phyloP scores from a whole-genome alignment of 2,329 filamentous ascomycete species.

The Mycosphaerella arachidis region DNA sequence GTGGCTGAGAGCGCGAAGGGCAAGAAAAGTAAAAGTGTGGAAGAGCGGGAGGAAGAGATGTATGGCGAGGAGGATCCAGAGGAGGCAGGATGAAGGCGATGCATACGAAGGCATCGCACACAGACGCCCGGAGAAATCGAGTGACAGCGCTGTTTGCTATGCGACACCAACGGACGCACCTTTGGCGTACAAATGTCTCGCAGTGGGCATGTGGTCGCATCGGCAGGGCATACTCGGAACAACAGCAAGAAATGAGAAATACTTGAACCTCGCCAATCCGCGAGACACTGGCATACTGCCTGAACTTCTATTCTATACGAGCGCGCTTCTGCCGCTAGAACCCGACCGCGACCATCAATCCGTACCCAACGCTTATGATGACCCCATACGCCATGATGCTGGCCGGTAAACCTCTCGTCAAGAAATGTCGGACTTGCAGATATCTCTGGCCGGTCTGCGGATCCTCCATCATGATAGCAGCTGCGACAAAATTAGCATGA shows the following conservation, averaged over 20 bases:
- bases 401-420: constrained; percentile 85
- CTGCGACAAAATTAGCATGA: constrained; percentile 42
- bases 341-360: constrained; percentile 73
- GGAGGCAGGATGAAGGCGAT: constrained; percentile 38
- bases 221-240: neutral
- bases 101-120: neutral
- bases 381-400: constrained; percentile 77
- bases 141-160: too few species aligned
- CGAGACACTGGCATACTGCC: neutral
- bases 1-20: constrained; percentile 37
- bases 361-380: constrained; percentile 85
- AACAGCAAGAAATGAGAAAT: neutral
- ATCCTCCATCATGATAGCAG: constrained; percentile 99
- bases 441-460: constrained; percentile 85
- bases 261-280: neutral
- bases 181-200: too few species aligned
- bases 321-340: constrained; percentile 42
- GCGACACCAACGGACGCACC: too few species aligned
- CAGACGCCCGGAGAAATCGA: too few species aligned
- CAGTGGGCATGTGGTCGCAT: too few species aligned
- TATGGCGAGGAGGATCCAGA: constrained; percentile 79
- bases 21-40: constrained; percentile 16
- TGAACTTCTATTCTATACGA: neutral
- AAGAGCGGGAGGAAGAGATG: constrained; percentile 58
- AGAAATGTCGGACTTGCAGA: constrained; percentile 86